Evolutionary conservation across 2,329 filamentous ascomycete species (phyloP).

Genomic region (Ambrosiella beaveri): DNA sequence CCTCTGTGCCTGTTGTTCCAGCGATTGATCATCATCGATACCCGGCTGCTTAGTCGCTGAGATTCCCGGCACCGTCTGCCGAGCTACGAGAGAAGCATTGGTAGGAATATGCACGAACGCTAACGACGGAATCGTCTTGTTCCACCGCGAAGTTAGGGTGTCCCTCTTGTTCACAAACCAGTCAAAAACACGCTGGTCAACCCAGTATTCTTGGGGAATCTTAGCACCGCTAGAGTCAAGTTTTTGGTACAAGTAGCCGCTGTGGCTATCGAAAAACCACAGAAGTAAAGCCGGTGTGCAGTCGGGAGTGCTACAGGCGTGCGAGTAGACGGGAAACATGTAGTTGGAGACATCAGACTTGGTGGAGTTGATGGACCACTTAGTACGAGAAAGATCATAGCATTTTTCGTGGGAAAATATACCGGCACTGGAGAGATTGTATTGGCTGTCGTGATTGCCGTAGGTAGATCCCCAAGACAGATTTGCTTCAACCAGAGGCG

Average conservation of each 20-base stretch:
- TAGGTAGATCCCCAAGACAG: slow-evolving; percentile 51
- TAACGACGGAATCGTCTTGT: slow-evolving; percentile 25
- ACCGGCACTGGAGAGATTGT: slow-evolving; percentile 33
- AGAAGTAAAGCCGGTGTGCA: slow-evolving; percentile 32
- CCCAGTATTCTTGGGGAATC: slow-evolving; percentile 3
- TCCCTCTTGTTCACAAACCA: slow-evolving; percentile 1
- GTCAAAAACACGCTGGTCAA: slow-evolving; percentile 1
- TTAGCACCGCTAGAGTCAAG: not conserved
- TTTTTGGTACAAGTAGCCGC: slow-evolving; percentile 23
- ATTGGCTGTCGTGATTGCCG: slow-evolving; percentile 51
- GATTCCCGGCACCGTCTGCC: slow-evolving; percentile 14
- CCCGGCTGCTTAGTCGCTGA: slow-evolving; percentile 22
- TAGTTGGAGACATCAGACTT: slow-evolving; percentile 28
- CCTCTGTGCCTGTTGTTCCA: slow-evolving; percentile 15
- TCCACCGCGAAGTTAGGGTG: not conserved
- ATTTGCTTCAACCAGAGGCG: slow-evolving; percentile 35
- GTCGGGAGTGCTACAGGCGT: slow-evolving; percentile 10
- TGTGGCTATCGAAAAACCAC: slow-evolving; percentile 59
- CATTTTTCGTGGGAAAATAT: slow-evolving; percentile 25
- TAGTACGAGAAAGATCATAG: slow-evolving; percentile 14
- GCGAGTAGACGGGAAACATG: slow-evolving; percentile 27
- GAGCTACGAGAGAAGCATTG: slow-evolving; percentile 17
- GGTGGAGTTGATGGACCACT: not conserved
- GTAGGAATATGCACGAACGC: slow-evolving; percentile 33
- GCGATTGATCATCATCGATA: slow-evolving; percentile 17